Evolutionary conservation across 2,329 filamentous ascomycete species (phyloP).

Genomic region (Stagonosporopsis tanaceti): DNA sequence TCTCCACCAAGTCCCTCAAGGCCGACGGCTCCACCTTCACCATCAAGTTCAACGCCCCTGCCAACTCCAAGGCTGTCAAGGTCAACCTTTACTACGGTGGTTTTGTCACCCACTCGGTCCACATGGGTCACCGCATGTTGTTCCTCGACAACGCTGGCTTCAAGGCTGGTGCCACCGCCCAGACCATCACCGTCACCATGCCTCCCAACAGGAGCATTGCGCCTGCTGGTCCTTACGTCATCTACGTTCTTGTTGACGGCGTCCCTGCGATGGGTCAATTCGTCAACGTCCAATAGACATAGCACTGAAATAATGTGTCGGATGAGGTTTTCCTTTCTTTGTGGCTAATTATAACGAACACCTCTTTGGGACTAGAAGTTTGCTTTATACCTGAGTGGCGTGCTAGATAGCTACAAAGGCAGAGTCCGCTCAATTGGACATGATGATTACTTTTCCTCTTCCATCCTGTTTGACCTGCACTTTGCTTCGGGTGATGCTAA

Average conservation of each 20-base stretch:
- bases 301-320: constrained; percentile 1
- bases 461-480: background rate
- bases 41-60: constrained; percentile 57
- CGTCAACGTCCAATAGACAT: constrained; percentile 52
- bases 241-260: constrained; percentile 66
- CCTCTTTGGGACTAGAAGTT: background rate
- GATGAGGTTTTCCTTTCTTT: constrained; percentile 14
- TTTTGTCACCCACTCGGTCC: constrained; percentile 67
- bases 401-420: constrained; percentile 8
- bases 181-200: constrained; percentile 61
- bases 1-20: constrained; percentile 56
- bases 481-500: background rate
- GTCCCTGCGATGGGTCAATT: constrained; percentile 63
- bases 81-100: constrained; percentile 66
- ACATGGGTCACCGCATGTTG: constrained; percentile 68
- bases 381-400: constrained; percentile 11
- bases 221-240: constrained; percentile 67
- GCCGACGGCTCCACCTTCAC: constrained; percentile 57
- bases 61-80: constrained; percentile 55
- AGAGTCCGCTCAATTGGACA: constrained; percentile 11
- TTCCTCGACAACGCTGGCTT: constrained; percentile 62
- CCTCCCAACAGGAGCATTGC: constrained; percentile 64
- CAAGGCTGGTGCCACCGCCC: constrained; percentile 49
- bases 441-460: constrained; percentile 2
- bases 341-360: constrained; percentile 11